A percentile compares a stretch with the other conserved stretches of the same genome.
phyloP scores from a whole-genome alignment of 2,329 filamentous ascomycete genomes.

The Aspergillus udagawae region DNA sequence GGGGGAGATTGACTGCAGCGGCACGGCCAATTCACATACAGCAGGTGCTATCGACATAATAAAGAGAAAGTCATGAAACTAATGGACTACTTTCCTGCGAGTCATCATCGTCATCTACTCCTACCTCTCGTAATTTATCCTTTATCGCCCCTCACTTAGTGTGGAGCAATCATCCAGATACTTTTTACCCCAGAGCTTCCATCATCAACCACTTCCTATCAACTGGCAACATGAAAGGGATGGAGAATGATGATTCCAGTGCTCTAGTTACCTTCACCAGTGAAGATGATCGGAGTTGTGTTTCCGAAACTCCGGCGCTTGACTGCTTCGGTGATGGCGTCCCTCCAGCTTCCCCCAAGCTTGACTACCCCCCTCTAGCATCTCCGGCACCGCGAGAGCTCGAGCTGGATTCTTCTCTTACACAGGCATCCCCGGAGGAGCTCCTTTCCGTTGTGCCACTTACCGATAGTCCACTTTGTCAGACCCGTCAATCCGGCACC shows the following conservation, averaged over 20 bases:
- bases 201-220: not conserved
- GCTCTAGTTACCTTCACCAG: slow-evolving; percentile 6
- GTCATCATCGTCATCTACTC: not conserved
- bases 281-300: slow-evolving; percentile 11
- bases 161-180: not conserved
- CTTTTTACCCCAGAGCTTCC: not conserved
- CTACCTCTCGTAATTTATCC: not conserved
- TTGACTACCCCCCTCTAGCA: not conserved
- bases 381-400: not conserved
- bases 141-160: not conserved
- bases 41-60: slow-evolving; percentile 14
- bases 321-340: slow-evolving; percentile 14
- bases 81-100: not conserved
- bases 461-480: slow-evolving; percentile 4
- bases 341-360: not conserved
- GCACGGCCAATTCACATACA: slow-evolving; percentile 1
- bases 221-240: not conserved
- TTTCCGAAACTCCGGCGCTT: slow-evolving; percentile 20
- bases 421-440: not conserved
- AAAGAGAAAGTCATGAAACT: slow-evolving; percentile 6
- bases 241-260: slow-evolving; percentile 9
- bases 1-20: slow-evolving; percentile 11
- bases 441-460: not conserved
- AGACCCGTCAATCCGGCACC: slow-evolving; percentile 20
- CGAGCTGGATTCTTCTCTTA: not conserved